phyloP scores from a whole-genome alignment of 1,139 yeast genomes.

The Kluyveromyces marxianus region DNA sequence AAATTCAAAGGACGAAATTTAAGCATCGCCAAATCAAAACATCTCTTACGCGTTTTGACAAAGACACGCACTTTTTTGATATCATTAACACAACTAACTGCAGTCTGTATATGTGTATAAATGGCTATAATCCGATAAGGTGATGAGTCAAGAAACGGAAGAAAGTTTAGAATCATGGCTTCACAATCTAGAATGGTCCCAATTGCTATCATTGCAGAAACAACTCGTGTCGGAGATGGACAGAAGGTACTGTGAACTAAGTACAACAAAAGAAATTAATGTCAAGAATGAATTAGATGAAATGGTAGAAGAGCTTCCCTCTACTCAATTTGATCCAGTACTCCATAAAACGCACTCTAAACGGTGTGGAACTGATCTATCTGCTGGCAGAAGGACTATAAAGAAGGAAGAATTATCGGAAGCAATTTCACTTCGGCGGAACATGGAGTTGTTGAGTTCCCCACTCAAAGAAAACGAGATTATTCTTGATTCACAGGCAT shows the following conservation, averaged over 20 bases:
- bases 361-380: too few relatives aligned
- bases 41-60: not conserved
- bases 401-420: conserved; percentile 6
- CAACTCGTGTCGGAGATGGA: conserved; percentile 1
- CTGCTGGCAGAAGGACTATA: conserved; percentile 2
- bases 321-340: conserved; percentile 2
- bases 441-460: conserved; percentile 17
- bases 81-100: conserved; percentile 7
- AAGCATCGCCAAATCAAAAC: too few relatives aligned
- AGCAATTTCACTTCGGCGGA: not conserved
- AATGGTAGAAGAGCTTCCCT: not conserved
- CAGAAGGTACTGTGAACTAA: not conserved
- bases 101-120: not conserved
- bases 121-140: not conserved
- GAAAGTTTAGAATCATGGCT: conserved; percentile 20
- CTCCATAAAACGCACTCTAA: too few relatives aligned
- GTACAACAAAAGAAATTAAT: not conserved
- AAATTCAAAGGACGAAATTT: too few relatives aligned
- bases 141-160: conserved; percentile 6
- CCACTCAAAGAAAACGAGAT: conserved; percentile 13
- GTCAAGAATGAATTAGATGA: not conserved
- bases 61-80: conserved; percentile 1
- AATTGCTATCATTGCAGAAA: conserved; percentile 1
- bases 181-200: conserved; percentile 2
- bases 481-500: conserved; percentile 4